Conservation (phyloP, 768 basidiomycete species). For the Podaxis mareebaensis region DNA sequence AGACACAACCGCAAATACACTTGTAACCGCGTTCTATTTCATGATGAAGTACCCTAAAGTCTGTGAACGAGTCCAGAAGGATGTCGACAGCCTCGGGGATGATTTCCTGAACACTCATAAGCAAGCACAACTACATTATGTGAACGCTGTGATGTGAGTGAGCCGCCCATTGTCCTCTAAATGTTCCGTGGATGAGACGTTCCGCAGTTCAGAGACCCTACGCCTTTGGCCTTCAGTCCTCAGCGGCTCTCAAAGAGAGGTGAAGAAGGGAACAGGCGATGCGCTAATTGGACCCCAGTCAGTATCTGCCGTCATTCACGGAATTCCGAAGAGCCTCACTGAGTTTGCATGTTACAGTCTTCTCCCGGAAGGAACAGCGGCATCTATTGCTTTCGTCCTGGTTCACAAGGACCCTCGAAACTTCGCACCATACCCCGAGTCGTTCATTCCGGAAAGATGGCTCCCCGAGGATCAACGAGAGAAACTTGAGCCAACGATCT, state of each 20-base stretch:
- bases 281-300: constrained; percentile 23
- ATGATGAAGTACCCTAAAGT: constrained; percentile 27
- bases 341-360: constrained; percentile 25
- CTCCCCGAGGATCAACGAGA: constrained; percentile 23
- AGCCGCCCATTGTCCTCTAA: not conserved
- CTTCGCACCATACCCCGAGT: constrained; percentile 38
- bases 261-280: constrained; percentile 30
- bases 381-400: constrained; percentile 35
- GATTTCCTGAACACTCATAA: constrained; percentile 22
- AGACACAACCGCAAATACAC: constrained; percentile 30
- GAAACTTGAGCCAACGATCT: constrained; percentile 33
- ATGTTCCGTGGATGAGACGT: not conserved
- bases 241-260: constrained; percentile 34
- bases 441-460: constrained; percentile 42
- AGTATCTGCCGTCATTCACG: not conserved
- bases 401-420: constrained; percentile 39
- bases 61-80: constrained; percentile 25
- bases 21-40: constrained; percentile 29
- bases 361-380: constrained; percentile 41
- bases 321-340: constrained; percentile 1
- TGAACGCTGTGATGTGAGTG: constrained; percentile 38
- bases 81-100: constrained; percentile 27
- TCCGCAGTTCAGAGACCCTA: constrained; percentile 36
- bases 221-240: constrained; percentile 38
- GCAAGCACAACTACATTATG: constrained; percentile 26